Percentiles rank a stretch among this genome's conserved stretches.
phyloP scores from a whole-genome alignment of 768 basidiomycete genomes.

The Suillus variegatus region DNA sequence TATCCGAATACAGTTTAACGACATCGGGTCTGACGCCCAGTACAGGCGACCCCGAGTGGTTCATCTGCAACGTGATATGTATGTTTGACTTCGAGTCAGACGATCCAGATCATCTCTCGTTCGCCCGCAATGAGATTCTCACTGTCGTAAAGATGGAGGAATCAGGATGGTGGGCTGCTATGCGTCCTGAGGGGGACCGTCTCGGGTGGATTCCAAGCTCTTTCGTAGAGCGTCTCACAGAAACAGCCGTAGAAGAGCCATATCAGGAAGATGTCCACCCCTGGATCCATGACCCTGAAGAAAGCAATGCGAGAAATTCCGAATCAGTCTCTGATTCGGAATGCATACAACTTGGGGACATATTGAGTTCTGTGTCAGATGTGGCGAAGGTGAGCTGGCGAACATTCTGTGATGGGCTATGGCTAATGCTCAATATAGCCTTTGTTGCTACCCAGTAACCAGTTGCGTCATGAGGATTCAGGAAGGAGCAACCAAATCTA shows the following conservation, averaged over 20 bases:
- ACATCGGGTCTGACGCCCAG: conserved; percentile 29
- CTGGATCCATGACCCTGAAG: conserved; percentile 44
- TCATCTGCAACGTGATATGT: conserved; percentile 50
- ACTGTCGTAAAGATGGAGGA: conserved; percentile 67
- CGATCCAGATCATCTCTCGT: conserved; percentile 62
- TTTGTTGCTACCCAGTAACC: not conserved
- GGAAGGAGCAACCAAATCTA: not conserved
- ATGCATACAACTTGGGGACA: not conserved
- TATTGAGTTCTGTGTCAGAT: not conserved
- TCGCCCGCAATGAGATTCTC: conserved; percentile 67
- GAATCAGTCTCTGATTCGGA: not conserved
- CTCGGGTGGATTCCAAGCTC: conserved; percentile 80
- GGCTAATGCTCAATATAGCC: not conserved
- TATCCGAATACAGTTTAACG: conserved; percentile 8
- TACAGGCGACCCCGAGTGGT: conserved; percentile 32
- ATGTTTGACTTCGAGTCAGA: conserved; percentile 66
- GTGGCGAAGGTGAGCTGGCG: not conserved
- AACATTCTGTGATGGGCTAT: too few species aligned
- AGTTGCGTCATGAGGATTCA: not conserved
- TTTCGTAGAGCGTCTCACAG: conserved; percentile 56
- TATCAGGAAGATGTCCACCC: conserved; percentile 6
- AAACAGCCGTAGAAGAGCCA: not conserved
- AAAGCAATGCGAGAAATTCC: conserved; percentile 43
- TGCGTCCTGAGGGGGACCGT: conserved; percentile 48
- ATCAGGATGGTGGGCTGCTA: conserved; percentile 84